phyloP scores from a whole-genome alignment of 345 rosid species.

The Syzygium grande region DNA sequence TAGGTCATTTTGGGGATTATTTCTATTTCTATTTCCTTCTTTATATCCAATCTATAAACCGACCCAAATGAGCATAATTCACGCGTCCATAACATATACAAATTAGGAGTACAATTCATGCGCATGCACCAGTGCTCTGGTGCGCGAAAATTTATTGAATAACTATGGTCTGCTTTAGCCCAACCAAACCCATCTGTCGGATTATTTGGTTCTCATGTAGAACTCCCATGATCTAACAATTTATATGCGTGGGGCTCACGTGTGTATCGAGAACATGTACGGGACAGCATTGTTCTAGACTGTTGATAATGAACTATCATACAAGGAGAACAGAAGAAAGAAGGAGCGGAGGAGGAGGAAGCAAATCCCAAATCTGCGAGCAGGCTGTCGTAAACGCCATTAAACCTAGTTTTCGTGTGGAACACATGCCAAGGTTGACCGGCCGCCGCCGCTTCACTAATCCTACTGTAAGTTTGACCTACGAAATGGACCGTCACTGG shows the following conservation, averaged over 20 bases:
- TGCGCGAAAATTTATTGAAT: neutral
- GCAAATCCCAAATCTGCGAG: neutral
- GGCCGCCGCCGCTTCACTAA: neutral
- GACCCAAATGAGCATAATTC: neutral
- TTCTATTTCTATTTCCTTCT: neutral
- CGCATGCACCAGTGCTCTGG: no score
- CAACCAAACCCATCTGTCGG: neutral
- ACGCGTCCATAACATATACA: neutral
- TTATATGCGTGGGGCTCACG: neutral
- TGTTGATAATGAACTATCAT: neutral
- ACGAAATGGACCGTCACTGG: neutral
- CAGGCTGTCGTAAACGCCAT: neutral
- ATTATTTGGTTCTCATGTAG: fast-evolving
- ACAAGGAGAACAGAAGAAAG: neutral
- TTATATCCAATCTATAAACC: neutral
- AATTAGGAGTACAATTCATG: neutral
- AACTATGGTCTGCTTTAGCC: no score
- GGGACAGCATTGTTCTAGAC: neutral
- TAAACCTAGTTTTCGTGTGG: neutral
- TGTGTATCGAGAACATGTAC: neutral
- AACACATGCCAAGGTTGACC: neutral
- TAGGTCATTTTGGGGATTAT: neutral
- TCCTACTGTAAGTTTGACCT: neutral
- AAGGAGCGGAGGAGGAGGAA: neutral
- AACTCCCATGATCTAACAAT: neutral